phyloP scores from a whole-genome alignment of 441 rosid genomes.

The Gossypium davidsonii region DNA sequence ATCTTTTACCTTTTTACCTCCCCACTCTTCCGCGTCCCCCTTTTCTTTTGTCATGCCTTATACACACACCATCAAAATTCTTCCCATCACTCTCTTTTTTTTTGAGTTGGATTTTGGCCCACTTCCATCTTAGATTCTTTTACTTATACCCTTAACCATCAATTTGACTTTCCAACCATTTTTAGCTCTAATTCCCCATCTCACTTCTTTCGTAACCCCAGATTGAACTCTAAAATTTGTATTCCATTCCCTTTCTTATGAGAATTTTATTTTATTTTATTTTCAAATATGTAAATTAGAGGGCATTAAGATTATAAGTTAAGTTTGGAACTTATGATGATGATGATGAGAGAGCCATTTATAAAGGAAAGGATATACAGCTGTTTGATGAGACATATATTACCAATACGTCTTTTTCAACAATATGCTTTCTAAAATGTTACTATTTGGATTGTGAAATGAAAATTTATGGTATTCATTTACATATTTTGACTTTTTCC shows the following conservation, averaged over 20 bases:
- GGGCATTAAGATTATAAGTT: background rate
- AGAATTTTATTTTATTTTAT: too few relatives aligned
- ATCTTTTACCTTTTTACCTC: background rate
- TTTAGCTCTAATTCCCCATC: background rate
- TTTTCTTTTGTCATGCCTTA: background rate
- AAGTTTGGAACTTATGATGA: background rate
- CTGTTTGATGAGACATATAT: constrained; percentile 10
- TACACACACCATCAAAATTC: background rate
- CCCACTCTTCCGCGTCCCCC: constrained; percentile 9
- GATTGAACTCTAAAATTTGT: too few relatives aligned
- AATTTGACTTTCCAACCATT: background rate
- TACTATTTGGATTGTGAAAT: background rate
- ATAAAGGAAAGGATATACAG: background rate
- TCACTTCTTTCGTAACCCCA: background rate
- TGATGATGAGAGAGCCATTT: background rate
- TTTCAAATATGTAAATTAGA: background rate
- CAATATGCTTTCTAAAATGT: background rate
- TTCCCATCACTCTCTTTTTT: background rate
- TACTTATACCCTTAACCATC: background rate
- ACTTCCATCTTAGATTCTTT: background rate
- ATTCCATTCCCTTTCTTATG: too few relatives aligned
- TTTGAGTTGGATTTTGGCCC: constrained; percentile 3
- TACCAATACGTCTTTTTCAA: background rate
- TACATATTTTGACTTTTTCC: background rate
- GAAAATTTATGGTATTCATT: background rate